Percentiles rank a stretch among this genome's conserved stretches.
Evolutionary conservation across 2,329 filamentous ascomycete genomes (phyloP).

Genomic region (Xylaria sp.): DNA sequence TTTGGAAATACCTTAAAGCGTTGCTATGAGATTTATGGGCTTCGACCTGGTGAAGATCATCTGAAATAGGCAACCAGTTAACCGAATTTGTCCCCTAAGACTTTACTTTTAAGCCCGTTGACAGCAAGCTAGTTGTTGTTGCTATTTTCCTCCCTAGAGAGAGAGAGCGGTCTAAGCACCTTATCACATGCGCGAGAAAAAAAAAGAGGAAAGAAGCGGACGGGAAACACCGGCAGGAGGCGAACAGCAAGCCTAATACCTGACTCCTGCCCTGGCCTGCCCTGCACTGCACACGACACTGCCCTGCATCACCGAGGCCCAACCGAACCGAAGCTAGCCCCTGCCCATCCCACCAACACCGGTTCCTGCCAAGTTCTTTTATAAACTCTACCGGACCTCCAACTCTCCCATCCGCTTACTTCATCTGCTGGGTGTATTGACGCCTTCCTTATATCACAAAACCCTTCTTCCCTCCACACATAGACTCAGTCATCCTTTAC

Average conservation of each 20-base stretch:
- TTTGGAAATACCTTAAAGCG: constrained; percentile 6
- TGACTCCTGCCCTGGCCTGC: constrained; percentile 1
- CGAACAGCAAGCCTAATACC: constrained; percentile 20
- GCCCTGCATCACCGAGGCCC: no score
- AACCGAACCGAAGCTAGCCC: neutral
- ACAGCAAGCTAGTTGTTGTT: neutral
- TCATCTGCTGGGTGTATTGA: constrained; percentile 5
- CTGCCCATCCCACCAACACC: constrained; percentile 9
- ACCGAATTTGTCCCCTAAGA: neutral
- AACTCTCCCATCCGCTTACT: neutral
- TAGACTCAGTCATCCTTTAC: neutral
- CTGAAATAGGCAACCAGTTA: constrained; percentile 14
- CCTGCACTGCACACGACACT: no score
- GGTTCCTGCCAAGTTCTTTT: constrained; percentile 38
- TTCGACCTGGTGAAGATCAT: neutral
- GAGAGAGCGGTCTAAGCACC: neutral
- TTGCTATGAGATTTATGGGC: neutral
- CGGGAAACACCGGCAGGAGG: constrained; percentile 9
- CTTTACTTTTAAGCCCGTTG: neutral
- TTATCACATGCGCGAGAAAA: neutral
- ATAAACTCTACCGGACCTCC: constrained; percentile 30
- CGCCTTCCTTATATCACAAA: neutral
- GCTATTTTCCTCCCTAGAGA: neutral
- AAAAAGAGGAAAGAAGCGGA: neutral
- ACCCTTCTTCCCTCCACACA: neutral